Evolutionary conservation across 2,329 filamentous ascomycete species (phyloP), one percentile per base, ranked within the genome.

Genomic region (Talaromyces albobiverticillius): DNA sequence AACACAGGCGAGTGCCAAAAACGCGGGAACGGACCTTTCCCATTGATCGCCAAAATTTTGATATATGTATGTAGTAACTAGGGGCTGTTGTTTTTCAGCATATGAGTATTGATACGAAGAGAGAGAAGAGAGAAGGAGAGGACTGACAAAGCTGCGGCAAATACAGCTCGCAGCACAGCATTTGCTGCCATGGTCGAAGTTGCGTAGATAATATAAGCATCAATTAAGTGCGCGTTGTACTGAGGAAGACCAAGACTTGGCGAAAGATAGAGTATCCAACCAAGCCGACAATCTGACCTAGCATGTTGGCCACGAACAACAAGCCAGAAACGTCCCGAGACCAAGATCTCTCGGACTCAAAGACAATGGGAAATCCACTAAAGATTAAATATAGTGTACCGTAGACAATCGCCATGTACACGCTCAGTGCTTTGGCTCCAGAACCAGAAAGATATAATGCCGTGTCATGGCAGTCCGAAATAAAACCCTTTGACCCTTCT

Each of bases 291-390:
- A n/a, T n/a, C n/a, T n/a, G n/a, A n/a, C n/a, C n/a, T n/a, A n/a
- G n/a, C n/a, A n/a, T n/a, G n/a, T n/a, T n/a, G n/a, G n/a, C n/a
- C n/a, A n/a, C n/a, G n/a, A n/a, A 62, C 2, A 56, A 53, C 3
- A 65, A 54, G 3, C 62, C 59, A 14, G 75, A 81, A 45, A 79
- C 79, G 23, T 73, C 74, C 53, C 85, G 81, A 1, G 79, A 77
- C 0, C 82, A 84, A 1, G 77, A 75, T 66, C 78, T 85, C 65
- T 85, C 86, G 3, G 79, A 77, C 81, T 83, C 85, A 25, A 43
- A 51, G 49, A 51, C 49, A 13, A 42, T 29, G 4, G 49, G 49
- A 25, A 42, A 31, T 6, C 49, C 36, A 2, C 29, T 40, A 46
- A 60, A 56, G 51, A 60, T 62, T 18, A 57, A 51, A 52, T 61